Evolutionary conservation across 2,329 filamentous ascomycete species (phyloP), one percentile per base, ranked within the genome.

Genomic region (Colletotrichum tanaceti): DNA sequence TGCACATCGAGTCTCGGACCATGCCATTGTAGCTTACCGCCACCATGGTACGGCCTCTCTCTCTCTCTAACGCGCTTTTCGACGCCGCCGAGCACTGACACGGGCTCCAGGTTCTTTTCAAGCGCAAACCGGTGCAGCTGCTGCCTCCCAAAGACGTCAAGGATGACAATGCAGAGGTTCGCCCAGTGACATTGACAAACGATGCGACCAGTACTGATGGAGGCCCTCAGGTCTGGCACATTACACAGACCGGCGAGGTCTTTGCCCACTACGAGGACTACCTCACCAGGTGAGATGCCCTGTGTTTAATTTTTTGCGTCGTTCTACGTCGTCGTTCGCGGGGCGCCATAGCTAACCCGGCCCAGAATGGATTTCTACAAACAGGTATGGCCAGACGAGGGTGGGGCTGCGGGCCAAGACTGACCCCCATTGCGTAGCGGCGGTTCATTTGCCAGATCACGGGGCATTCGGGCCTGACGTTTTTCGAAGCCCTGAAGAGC

Each of bases 361-460:
- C 38, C 35, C 73, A 97, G 93, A 68, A 91, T 94, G 86, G 94
- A 98, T 78, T 98, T 97, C 77, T 97, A 97, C 78, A 94, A 92
- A 74, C 93, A 97, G 88, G 93, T 93, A 84, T 75, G 86, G 75
- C 71, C 55, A 55, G 46, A 52, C 24, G 35, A 18, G 50, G 55
- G 62, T 67, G 66, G 61, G 69, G 52, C 66, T 58, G 43, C 54
- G 53, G 58, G 63, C 63, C 64, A 68, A 58, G 63, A 70, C 63
- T 70, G 49, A 64, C 63, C 47, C 65, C 28, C 62, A 55, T 28
- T 32, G 67, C 67, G 50, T 74, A 95, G 90, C 93, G 90, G 76
- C 90, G 91, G 63, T 99, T 98, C 79, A 97, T 97, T 70, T 97
- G 97, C 80, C 93, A 97, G 77, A 97, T 98, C 72, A 97, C 94